Conservation (phyloP, 495 filamentous ascomycete genomes). For the Copromyces sp. region DNA sequence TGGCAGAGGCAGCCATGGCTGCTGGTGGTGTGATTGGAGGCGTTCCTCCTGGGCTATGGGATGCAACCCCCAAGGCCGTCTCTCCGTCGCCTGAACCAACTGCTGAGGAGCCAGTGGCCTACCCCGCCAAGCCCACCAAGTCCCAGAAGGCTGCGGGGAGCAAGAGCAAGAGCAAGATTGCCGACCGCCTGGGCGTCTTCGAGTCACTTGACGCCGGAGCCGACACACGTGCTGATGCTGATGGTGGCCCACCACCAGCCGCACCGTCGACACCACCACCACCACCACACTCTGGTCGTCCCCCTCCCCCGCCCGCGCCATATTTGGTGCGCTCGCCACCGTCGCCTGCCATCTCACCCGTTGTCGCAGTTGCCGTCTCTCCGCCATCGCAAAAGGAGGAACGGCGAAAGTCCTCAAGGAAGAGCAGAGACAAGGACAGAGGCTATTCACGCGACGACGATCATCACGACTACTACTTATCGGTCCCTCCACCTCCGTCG, state of each 20-base stretch:
- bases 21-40: slow-evolving; percentile 10
- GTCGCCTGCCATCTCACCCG: background rate
- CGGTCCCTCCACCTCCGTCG: slow-evolving; percentile 11
- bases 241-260: slow-evolving; percentile 9
- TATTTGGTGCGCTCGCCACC: background rate
- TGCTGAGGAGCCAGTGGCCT: background rate
- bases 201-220: slow-evolving; percentile 37
- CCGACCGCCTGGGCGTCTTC: slow-evolving; percentile 43
- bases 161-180: slow-evolving; percentile 43
- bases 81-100: slow-evolving; percentile 23
- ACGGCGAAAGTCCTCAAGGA: slow-evolving; percentile 17
- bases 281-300: slow-evolving; percentile 1
- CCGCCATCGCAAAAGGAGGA: slow-evolving; percentile 10
- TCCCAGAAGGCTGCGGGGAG: slow-evolving; percentile 33
- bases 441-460: slow-evolving; percentile 1
- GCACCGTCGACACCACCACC: slow-evolving; percentile 14
- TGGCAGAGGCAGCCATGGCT: slow-evolving; percentile 24
- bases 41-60: slow-evolving; percentile 19
- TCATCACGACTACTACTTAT: slow-evolving; percentile 9
- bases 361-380: slow-evolving; percentile 3
- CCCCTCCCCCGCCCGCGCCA: background rate
- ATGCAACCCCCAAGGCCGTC: slow-evolving; percentile 16
- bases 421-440: slow-evolving; percentile 14
- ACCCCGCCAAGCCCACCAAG: slow-evolving; percentile 25
- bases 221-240: slow-evolving; percentile 1